Evolutionary conservation across 371 early-diverging fungal species (phyloP), one percentile per base, ranked within the genome.

Genomic region (Smittium mucronatum): DNA sequence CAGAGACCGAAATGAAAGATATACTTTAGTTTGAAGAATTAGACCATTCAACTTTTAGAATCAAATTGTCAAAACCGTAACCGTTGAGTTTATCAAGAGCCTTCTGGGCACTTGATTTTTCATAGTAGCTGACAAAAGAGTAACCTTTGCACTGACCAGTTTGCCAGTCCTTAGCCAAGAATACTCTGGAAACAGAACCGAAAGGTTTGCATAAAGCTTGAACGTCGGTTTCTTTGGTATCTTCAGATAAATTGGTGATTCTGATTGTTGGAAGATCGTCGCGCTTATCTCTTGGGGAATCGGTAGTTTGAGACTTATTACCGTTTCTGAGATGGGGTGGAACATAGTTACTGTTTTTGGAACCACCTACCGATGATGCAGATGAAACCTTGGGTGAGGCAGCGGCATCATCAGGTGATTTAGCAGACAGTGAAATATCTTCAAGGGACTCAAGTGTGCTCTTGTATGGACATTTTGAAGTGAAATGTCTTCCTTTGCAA

Each of bases 381-480:
- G 70, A 58, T 57, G 73, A 71, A 64, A 63, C 33, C 80, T 74
- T 61, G 72, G 76, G 36, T 77, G 71, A 70, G 75, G 74, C 63
- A 70, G 64, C 35, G 71, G 32, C 17, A 31, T 69, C 29, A 25
- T 70, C 60, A 32, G 69, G 76, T 28, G 75, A 75, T n/a, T 75
- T 72, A 58, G 76, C 78, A 5, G 69, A 72, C 34, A 76, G 72
- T n/a, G 77, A 75, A 34, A 69, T 70, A n/a, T 77, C 80, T 70
- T 87, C 84, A 71, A 87, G 73, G 16, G 90, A 89, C 69, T 84
- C 85, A 76, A 93, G 81, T 2, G 93, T 89, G 77, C 94, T 94
- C 83, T 96, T 97, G 89, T 92, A 95, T 65, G 98, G 98, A 86
- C 98, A 97, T 80, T 92, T 92, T 71, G 88, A 82, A 34, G 98